Evolutionary conservation across 345 rosid species (phyloP), one percentile per base, ranked within the genome.

Genomic region (Iberis pinnata): DNA sequence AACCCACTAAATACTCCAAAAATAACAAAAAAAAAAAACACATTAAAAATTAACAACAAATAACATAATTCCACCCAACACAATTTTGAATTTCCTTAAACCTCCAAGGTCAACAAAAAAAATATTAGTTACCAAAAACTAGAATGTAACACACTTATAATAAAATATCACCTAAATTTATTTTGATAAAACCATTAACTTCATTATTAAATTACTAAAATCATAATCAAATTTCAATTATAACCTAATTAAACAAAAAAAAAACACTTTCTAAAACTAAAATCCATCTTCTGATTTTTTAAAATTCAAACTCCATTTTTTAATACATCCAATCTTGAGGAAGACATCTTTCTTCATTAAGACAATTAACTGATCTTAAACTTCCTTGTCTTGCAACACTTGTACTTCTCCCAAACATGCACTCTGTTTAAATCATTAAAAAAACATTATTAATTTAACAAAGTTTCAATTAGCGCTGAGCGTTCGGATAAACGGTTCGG

Each of bases 321-420:
- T 29, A 67, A 3, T 60, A 67, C 67, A 67, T 67, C 72, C 72
- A 67, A 16, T 67, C 67, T 16, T 67, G 72, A 3, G 72, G 72
- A 67, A 67, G 72, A 13, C 33, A 43, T 40, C 62, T 40, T 18
- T 54, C 67, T 67, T 67, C 67, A 18, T 25, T 60, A 9, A 60
- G 17, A 59, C 51, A 52, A 52, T 31, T 5, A 6, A 24, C 33
- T 13, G 35, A 33, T 51, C 65, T 66, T 12, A 27, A 6, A 15
- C 39, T 58, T 41, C 47, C 61, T 24, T 54, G 62, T 29, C 67
- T 56, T 33, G 35, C 67, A n/a, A n/a, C n/a, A n/a, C n/a, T n/a
- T n/a, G n/a, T n/a, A n/a, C n/a, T n/a, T n/a, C n/a, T n/a, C 1
- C 26, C 67, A 0, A 53, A 18, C 58, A 54, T 33, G 57, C 52